Base-by-base conservation (phyloP, 1,139 yeast genomes). In the Yamadazyma sp. region DNA sequence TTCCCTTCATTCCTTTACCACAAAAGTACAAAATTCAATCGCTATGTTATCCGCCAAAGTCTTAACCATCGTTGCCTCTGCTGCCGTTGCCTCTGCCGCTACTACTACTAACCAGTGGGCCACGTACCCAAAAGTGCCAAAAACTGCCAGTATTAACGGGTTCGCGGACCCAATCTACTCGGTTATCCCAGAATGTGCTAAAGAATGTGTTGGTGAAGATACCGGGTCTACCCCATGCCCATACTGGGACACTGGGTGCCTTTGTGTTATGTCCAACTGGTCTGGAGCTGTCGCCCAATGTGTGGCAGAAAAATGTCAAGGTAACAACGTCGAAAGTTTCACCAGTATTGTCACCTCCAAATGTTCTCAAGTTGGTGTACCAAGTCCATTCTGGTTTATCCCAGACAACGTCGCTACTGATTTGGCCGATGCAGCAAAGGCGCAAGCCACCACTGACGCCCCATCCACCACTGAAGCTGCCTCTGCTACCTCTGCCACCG, bases 241-340 rank as follows among this genome's bases (percentile, higher is more conserved):
- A 34, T 72, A 73, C 61, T 73, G 79, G 79, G 79, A 73, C 48
- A 69, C 79, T 23, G 79, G 79, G 4, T 73, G 79, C 52, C 63
- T 73, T 49, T 73, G 79, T 57, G 75, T 72, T 16, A 73, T 74
- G 75, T 67, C 73, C 14, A 66, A 61, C 46, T 73, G 75, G 75
- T 58, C 69, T 27, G 74, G 73, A 17, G 50, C 53, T 34, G 76
- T 74, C 16, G 79, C 69, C 23, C 60, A 64, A 37, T 74, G 79
- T 56, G 55, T 73, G 43, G 77, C 75, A 36, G 47, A 59, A 37
- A 49, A 51, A 17, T 74, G 79, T 54, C 37, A 53, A 18, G 77
- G 75, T 31, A 37, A 49, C 4, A 74, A 70, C 38, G 72, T 74
- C 31, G 58, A 45, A 17, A 26, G 48, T 20, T 75, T 74, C 34